Conservation (phyloP, 495 filamentous ascomycete genomes). For the Penicillium argentinense region DNA sequence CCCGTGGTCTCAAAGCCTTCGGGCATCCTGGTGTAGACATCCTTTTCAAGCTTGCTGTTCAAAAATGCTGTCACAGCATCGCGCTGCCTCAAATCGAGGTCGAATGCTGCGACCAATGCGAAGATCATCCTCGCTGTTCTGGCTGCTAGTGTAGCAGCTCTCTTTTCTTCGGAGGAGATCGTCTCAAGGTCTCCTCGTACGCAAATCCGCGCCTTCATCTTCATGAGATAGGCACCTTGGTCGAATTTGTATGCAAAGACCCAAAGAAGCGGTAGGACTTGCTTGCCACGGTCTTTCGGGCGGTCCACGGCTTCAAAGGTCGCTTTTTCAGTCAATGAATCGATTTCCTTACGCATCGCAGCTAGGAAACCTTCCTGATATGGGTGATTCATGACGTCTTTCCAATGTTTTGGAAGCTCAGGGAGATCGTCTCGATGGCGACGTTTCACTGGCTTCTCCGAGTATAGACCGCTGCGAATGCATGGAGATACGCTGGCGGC, state of each 20-base stretch:
- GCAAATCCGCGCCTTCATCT: slow-evolving; percentile 13
- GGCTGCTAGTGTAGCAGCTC: slow-evolving; percentile 10
- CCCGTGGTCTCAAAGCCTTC: background rate
- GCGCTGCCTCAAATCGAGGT: slow-evolving; percentile 3
- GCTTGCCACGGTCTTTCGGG: background rate
- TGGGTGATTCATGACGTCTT: slow-evolving; percentile 1
- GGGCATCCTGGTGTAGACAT: slow-evolving; percentile 6
- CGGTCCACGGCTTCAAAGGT: background rate
- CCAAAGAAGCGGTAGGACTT: slow-evolving; percentile 15
- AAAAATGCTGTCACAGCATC: slow-evolving; percentile 13
- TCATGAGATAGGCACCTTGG: slow-evolving; percentile 5
- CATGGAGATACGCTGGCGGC: too few species aligned
- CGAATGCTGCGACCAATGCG: slow-evolving; percentile 3
- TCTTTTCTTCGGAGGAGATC: slow-evolving; percentile 5
- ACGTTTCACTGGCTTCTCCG: too few species aligned
- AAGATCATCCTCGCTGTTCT: slow-evolving; percentile 7
- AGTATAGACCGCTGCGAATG: too few species aligned
- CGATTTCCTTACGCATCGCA: background rate
- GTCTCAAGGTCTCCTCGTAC: slow-evolving; percentile 15
- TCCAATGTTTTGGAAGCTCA: too few species aligned
- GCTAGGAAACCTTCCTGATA: slow-evolving; percentile 4
- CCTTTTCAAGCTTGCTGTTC: slow-evolving; percentile 4
- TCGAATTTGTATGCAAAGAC: slow-evolving; percentile 19
- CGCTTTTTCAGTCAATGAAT: background rate
- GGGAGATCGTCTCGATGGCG: too few species aligned